These are phyloP conservation scores for Exophiala viscosa DNA, from an alignment of 2,329 filamentous ascomycete species.

Conservation along the genomic window DNA sequence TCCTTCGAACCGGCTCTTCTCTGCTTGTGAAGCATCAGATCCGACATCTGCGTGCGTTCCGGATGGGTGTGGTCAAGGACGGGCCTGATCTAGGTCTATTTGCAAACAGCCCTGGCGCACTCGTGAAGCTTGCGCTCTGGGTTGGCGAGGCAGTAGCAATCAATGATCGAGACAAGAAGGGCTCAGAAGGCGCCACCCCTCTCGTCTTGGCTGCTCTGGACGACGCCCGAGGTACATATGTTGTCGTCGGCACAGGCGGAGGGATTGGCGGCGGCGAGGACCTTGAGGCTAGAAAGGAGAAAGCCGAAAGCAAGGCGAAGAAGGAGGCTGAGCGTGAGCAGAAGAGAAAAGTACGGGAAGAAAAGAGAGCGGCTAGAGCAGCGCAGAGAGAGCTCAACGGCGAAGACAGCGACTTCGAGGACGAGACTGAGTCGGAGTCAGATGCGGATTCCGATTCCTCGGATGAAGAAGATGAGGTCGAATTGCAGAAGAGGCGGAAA, in stretches of 20 bases:
- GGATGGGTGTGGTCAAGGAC: conserved; percentile 93
- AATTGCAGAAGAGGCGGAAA: conserved; percentile 52
- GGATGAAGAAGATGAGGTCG: conserved; percentile 46
- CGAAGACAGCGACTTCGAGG: conserved; percentile 56
- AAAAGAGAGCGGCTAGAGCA: conserved; percentile 54
- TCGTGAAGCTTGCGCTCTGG: conserved; percentile 93
- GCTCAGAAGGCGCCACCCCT: conserved; percentile 68
- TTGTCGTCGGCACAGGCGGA: conserved; percentile 89
- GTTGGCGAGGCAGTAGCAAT: conserved; percentile 87
- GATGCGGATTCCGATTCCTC: conserved; percentile 51
- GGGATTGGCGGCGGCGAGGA: conserved; percentile 73
- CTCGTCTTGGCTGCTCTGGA: conserved; percentile 88
- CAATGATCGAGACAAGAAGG: conserved; percentile 72
- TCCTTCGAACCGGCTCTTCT: conserved; percentile 85
- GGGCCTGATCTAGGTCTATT: conserved; percentile 89
- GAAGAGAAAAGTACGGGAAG: conserved; percentile 61
- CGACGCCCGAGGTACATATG: conserved; percentile 79
- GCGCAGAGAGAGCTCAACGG: conserved; percentile 54
- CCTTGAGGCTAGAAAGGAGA: conserved; percentile 61
- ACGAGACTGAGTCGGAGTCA: conserved; percentile 64
- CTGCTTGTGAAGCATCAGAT: conserved; percentile 93
- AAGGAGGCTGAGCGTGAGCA: conserved; percentile 60
- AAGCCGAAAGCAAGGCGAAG: conserved; percentile 65
- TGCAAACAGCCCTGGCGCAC: conserved; percentile 75
- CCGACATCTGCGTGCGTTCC: conserved; percentile 84